Evolutionary conservation across 1,284 basidiomycete species (phyloP).

Genomic region (Cutaneotrichosporon cutaneum): DNA sequence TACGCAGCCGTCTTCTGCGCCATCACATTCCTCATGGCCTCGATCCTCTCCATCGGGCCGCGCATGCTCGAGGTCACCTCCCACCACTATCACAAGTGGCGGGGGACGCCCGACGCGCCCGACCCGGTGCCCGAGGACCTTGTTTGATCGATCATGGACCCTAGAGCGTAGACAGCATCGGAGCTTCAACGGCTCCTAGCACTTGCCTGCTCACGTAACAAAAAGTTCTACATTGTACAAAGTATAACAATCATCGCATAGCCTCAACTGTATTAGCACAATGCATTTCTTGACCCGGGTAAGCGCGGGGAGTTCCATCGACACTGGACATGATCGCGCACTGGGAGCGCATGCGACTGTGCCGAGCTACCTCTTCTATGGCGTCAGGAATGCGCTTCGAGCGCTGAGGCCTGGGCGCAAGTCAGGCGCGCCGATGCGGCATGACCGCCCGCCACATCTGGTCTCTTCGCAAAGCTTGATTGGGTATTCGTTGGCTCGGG

Average conservation of each 20-base stretch:
- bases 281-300: not conserved
- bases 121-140: not conserved
- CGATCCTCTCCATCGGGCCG: slow-evolving; percentile 33
- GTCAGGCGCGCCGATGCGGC: too few species aligned
- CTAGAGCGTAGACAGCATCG: not conserved
- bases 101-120: not conserved
- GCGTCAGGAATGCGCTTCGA: too few species aligned
- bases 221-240: not conserved
- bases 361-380: too few species aligned
- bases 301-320: not conserved
- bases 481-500: too few species aligned
- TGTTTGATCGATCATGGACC: not conserved
- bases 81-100: slow-evolving; percentile 4
- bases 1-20: slow-evolving; percentile 43
- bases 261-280: not conserved
- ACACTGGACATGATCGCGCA: not conserved
- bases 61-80: slow-evolving; percentile 15
- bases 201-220: not conserved
- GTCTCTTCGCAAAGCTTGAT: too few species aligned
- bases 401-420: too few species aligned
- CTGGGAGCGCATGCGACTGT: too few species aligned
- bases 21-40: slow-evolving; percentile 31
- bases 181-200: not conserved
- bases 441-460: too few species aligned
- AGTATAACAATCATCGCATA: not conserved